Evolutionary conservation across 2,329 filamentous ascomycete species (phyloP), one percentile per base, ranked within the genome.

Genomic region (Coleophoma cylindrospora): DNA sequence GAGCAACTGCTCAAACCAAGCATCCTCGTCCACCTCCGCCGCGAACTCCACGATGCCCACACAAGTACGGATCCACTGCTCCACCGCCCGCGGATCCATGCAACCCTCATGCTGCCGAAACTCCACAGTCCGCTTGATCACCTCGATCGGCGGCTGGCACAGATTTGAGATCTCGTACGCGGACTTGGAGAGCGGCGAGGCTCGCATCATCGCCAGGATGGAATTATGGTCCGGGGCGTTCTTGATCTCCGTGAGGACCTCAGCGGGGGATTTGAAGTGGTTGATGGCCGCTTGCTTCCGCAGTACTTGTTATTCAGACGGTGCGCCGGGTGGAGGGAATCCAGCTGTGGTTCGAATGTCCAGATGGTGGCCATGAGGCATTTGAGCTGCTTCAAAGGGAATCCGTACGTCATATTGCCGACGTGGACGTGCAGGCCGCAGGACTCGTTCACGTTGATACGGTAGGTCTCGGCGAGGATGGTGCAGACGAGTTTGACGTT

Each of bases 391-490:
- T 48, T 27, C 12, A 61, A 38, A 7, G 47, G 48, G 36, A 66
- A 65, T 0, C 57, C 56, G 4, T 53, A 27, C n/a, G 32, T 37
- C 1, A 54, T 57, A 22, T 64, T 59, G 4, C 64, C 63, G 21
- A 68, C 53, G 46, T 69, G 65, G 15, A 68, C 56, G 43, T 68
- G 64, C 1, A 65, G 33, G 0, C 61, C 64, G 22, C 54, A 57
- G 3, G 47, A 52, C 4, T 48, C 21, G 46, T 65, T 64, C 38
- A 50, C 47, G n/a, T 55, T 44, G 8, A 64, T 34, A 7, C 58
- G 49, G 45, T 61, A 60, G 1, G 27, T 54, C 0, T 40, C 43
- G 10, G 34, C 34, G 12, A 63, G n/a, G 8, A 56, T 11, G 4
- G 34, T 14, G 21, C 50, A 54, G 1, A 52, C 49, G 1, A 17